These are phyloP conservation scores for Ceratocystis destructans DNA, from an alignment of 2,329 filamentous ascomycete species.

Conservation along the genomic window DNA sequence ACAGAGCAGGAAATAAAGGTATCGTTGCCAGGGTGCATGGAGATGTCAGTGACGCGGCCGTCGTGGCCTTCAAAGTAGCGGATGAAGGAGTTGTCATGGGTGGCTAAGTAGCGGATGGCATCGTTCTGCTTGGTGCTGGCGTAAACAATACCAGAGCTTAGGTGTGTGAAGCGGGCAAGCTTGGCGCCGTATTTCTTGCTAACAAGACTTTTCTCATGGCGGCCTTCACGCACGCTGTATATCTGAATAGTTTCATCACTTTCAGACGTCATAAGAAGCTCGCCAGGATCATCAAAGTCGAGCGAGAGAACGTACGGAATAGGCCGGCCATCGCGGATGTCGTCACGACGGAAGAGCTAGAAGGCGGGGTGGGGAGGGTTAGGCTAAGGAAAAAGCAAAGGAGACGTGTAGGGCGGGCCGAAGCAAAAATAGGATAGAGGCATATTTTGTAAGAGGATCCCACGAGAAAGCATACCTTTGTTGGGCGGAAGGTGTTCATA, in stretches of 20 bases:
- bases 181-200: constrained; percentile 97
- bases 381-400: background rate
- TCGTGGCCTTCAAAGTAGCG: constrained; percentile 92
- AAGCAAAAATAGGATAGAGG: too few species aligned
- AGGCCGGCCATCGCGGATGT: constrained; percentile 37
- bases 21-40: constrained; percentile 74
- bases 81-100: constrained; percentile 91
- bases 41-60: constrained; percentile 65
- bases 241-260: constrained; percentile 93
- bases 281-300: constrained; percentile 91
- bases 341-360: constrained; percentile 47
- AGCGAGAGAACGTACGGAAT: constrained; percentile 67
- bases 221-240: constrained; percentile 84
- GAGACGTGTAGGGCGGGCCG: background rate
- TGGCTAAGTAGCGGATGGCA: constrained; percentile 74
- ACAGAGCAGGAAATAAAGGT: constrained; percentile 83
- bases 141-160: constrained; percentile 81
- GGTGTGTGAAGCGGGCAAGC: constrained; percentile 86
- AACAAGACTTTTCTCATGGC: constrained; percentile 73
- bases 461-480: constrained; percentile 43
- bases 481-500: constrained; percentile 63
- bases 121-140: constrained; percentile 91
- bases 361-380: background rate
- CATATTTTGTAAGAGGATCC: too few species aligned
- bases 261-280: constrained; percentile 78